A percentile compares a stretch with the other conserved stretches of the same genome.
Conservation (phyloP, 176 grass and related monocot species). For the Aegilops longissima region DNA sequence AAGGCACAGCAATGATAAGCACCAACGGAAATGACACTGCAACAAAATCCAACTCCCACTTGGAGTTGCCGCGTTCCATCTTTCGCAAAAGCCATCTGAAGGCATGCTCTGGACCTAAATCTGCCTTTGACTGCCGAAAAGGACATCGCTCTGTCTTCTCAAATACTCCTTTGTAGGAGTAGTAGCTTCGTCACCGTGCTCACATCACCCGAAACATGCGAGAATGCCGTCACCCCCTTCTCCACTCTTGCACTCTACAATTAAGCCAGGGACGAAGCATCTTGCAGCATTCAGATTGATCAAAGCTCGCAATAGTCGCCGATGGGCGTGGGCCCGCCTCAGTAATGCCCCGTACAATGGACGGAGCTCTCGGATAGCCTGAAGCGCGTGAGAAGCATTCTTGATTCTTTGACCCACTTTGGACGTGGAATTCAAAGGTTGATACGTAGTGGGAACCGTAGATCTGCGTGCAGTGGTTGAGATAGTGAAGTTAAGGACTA, state of each 20-base stretch:
- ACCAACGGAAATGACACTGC: not conserved
- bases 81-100: slow-evolving; percentile 39
- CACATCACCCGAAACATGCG: slow-evolving; percentile 33
- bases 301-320: not conserved
- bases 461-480: not conserved
- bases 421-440: slow-evolving; percentile 29
- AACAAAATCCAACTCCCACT: slow-evolving; percentile 17
- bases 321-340: not conserved
- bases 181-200: not conserved
- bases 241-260: not conserved
- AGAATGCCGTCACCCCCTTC: slow-evolving; percentile 4
- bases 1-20: not conserved
- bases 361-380: not conserved
- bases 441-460: not conserved
- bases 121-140: slow-evolving; percentile 24
- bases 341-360: not conserved
- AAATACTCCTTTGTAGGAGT: not conserved
- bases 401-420: slow-evolving; percentile 18
- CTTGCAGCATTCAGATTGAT: slow-evolving; percentile 18
- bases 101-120: slow-evolving; percentile 26
- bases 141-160: not conserved
- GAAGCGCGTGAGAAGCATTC: not conserved
- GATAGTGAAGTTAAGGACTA: slow-evolving; percentile 7
- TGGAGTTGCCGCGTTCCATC: not conserved
- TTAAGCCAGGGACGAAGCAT: slow-evolving; percentile 19